Conservation (phyloP, 2,329 filamentous ascomycete species). For the Pezizomycotina sp. region DNA sequence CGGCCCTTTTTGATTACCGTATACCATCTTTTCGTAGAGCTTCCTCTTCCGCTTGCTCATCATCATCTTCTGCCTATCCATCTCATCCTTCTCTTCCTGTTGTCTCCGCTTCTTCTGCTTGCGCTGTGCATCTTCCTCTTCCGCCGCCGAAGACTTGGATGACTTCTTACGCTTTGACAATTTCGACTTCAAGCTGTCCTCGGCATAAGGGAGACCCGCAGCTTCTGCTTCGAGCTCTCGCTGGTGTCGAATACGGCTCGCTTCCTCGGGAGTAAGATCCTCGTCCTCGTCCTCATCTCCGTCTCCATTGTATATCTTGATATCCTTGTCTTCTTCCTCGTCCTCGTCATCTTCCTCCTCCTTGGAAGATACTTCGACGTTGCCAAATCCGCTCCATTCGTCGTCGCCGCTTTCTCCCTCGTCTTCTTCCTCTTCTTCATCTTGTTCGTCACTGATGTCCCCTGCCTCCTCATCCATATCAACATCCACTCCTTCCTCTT, state of each 20-base stretch:
- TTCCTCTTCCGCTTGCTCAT: conserved; percentile 95
- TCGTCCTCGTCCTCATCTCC: conserved; percentile 33
- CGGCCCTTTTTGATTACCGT: conserved; percentile 85
- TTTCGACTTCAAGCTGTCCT: too few relatives aligned
- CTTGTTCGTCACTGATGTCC: conserved; percentile 34
- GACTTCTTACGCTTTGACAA: too few relatives aligned
- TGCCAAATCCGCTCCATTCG: conserved; percentile 34
- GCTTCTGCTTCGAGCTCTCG: conserved; percentile 86
- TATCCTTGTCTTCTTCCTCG: conserved; percentile 29
- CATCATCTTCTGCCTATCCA: conserved; percentile 94
- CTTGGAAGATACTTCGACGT: conserved; percentile 33
- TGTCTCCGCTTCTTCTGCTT: conserved; percentile 43
- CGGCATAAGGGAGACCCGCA: conserved; percentile 44
- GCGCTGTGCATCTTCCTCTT: conserved; percentile 59
- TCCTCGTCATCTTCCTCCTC: conserved; percentile 34
- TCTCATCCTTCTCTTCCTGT: conserved; percentile 59
- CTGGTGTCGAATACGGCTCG: conserved; percentile 55
- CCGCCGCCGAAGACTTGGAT: conserved; percentile 43
- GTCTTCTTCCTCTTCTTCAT: conserved; percentile 31
- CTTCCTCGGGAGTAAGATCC: conserved; percentile 30
- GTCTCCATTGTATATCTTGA: conserved; percentile 1
- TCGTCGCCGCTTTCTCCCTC: conserved; percentile 35
- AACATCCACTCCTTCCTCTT: conserved; percentile 33
- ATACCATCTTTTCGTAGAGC: conserved; percentile 92
- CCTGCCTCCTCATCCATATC: conserved; percentile 25